A percentile compares a stretch with the other conserved stretches of the same genome.
Evolutionary conservation across 345 rosid species (phyloP).

Genomic region (Salix caprea): DNA sequence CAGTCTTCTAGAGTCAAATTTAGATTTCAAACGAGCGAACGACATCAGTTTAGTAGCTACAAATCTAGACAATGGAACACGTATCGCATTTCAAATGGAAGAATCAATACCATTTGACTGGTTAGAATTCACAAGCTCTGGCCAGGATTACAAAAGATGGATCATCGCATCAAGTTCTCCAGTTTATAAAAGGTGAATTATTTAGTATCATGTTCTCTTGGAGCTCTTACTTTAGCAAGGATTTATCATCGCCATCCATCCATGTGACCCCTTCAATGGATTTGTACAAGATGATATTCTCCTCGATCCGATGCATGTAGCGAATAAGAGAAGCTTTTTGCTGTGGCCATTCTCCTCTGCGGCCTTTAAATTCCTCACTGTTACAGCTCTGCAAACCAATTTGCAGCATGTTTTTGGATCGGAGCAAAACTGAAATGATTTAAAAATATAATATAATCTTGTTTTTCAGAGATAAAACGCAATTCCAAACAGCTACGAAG

Average conservation of each 20-base stretch:
- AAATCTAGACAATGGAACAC: neutral
- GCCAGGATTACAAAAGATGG: neutral
- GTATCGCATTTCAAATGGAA: neutral
- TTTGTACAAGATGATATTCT: neutral
- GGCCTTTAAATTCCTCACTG: neutral
- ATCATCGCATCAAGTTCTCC: neutral
- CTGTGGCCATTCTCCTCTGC: neutral
- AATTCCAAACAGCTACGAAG: too few relatives aligned
- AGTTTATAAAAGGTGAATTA: neutral
- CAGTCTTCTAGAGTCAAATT: neutral
- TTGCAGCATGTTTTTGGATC: neutral
- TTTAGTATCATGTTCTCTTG: neutral
- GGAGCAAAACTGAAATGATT: too few relatives aligned
- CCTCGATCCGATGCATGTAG: too few relatives aligned
- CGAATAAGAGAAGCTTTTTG: neutral
- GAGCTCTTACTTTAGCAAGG: neutral
- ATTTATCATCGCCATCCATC: neutral
- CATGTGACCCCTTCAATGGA: neutral
- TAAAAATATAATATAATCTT: too few relatives aligned
- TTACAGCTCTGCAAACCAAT: neutral
- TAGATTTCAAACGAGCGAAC: too few relatives aligned
- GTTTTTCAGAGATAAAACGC: too few relatives aligned
- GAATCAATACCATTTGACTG: slow-evolving; percentile 7
- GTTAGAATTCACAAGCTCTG: neutral
- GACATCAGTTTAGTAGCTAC: too few relatives aligned